phyloP scores from a whole-genome alignment of 2,329 filamentous ascomycete species.

The Paraphaeosphaeria minitans region DNA sequence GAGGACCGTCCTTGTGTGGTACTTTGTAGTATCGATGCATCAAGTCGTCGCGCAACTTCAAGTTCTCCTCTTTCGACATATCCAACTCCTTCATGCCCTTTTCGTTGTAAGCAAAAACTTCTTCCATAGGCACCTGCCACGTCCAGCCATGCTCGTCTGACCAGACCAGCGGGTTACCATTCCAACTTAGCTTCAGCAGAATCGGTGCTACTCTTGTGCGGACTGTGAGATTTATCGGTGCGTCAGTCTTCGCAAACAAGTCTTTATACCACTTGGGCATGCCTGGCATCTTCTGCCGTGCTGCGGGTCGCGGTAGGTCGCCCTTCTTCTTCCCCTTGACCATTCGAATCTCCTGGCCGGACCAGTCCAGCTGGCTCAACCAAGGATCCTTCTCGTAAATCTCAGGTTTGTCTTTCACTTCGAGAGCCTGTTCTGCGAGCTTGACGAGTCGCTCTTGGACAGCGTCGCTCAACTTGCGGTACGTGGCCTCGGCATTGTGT shows the following conservation, averaged over 20 bases:
- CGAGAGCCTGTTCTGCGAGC: slow-evolving; percentile 77
- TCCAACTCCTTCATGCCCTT: slow-evolving; percentile 76
- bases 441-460: slow-evolving; percentile 76
- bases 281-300: slow-evolving; percentile 88
- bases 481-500: slow-evolving; percentile 81
- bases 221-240: slow-evolving; percentile 78
- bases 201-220: slow-evolving; percentile 87
- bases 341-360: slow-evolving; percentile 88
- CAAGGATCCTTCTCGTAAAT: slow-evolving; percentile 83
- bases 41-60: slow-evolving; percentile 68
- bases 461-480: slow-evolving; percentile 74
- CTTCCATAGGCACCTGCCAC: slow-evolving; percentile 72
- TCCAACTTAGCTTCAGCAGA: slow-evolving; percentile 83
- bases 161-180: slow-evolving; percentile 88
- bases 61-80: slow-evolving; percentile 74
- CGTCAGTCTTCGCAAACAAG: slow-evolving; percentile 72
- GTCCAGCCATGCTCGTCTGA: slow-evolving; percentile 93
- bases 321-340: slow-evolving; percentile 87
- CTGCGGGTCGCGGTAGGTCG: slow-evolving; percentile 76
- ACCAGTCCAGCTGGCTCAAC: slow-evolving; percentile 94
- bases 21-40: slow-evolving; percentile 82
- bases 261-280: slow-evolving; percentile 98
- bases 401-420: slow-evolving; percentile 70
- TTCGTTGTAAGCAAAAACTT: slow-evolving; percentile 68
- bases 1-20: slow-evolving; percentile 92